Evolutionary conservation across 2,329 filamentous ascomycete species (phyloP).

Genomic region (Alternaria sp.): DNA sequence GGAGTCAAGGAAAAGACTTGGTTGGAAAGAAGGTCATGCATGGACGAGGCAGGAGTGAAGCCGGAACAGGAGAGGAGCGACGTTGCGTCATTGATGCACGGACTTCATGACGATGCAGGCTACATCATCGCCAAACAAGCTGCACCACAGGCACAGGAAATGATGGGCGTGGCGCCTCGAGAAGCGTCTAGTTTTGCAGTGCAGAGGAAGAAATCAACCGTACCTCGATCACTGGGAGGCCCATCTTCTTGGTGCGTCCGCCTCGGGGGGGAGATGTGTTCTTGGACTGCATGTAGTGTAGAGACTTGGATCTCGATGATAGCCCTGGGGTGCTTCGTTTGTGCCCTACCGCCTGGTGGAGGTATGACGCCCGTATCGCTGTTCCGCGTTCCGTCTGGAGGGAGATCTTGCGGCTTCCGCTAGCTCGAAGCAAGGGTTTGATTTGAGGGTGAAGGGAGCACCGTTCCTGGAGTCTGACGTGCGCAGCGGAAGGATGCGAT

Average conservation of each 20-base stretch:
- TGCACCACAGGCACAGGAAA: constrained; percentile 24
- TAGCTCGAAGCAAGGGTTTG: constrained; percentile 19
- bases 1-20: constrained; percentile 22
- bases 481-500: neutral
- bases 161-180: constrained; percentile 16
- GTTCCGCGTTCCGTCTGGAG: constrained; percentile 33
- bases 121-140: constrained; percentile 37
- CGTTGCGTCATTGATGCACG: constrained; percentile 21
- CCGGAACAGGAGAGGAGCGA: constrained; percentile 38
- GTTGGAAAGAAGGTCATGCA: constrained; percentile 38
- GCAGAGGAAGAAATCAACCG: constrained; percentile 18
- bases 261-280: constrained; percentile 24
- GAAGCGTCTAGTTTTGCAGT: constrained; percentile 3
- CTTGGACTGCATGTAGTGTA: constrained; percentile 32
- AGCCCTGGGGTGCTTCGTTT: constrained; percentile 3
- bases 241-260: constrained; percentile 34
- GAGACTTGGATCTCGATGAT: constrained; percentile 11
- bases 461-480: neutral
- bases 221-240: constrained; percentile 48
- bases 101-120: constrained; percentile 37
- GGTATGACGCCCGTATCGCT: constrained; percentile 40
- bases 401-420: constrained; percentile 31
- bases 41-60: constrained; percentile 21
- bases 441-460: neutral
- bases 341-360: constrained; percentile 25